Percentiles rank a stretch among this genome's conserved stretches.
Evolutionary conservation across 106 monocot species (phyloP).

Genomic region (Dendrobium huoshanense): DNA sequence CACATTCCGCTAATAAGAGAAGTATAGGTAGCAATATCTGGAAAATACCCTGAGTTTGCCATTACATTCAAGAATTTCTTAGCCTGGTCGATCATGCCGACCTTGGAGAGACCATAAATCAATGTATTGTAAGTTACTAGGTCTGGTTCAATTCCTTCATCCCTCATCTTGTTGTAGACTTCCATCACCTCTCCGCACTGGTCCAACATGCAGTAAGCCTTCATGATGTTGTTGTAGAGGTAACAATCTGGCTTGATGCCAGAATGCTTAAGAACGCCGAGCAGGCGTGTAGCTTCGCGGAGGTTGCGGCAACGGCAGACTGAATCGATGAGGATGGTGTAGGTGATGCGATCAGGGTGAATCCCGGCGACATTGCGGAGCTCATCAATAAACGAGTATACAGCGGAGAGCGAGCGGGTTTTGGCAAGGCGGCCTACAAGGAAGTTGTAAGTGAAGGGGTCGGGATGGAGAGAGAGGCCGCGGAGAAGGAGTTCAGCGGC

Average conservation of each 20-base stretch:
- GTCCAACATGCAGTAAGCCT: slow-evolving; percentile 65
- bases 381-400: slow-evolving; percentile 52
- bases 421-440: slow-evolving; percentile 61
- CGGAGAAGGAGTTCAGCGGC: slow-evolving; percentile 27
- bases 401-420: slow-evolving; percentile 33
- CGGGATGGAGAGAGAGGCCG: slow-evolving; percentile 22
- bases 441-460: slow-evolving; percentile 71
- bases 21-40: slow-evolving; percentile 75
- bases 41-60: slow-evolving; percentile 55
- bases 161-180: slow-evolving; percentile 85
- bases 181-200: slow-evolving; percentile 67
- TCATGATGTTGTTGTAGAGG: slow-evolving; percentile 88
- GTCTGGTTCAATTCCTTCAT: slow-evolving; percentile 82
- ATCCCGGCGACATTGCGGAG: slow-evolving; percentile 15
- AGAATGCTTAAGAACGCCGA: slow-evolving; percentile 37
- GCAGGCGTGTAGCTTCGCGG: slow-evolving; percentile 67
- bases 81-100: slow-evolving; percentile 70
- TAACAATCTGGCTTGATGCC: slow-evolving; percentile 88
- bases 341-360: slow-evolving; percentile 60
- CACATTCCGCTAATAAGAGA: slow-evolving; percentile 91
- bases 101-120: slow-evolving; percentile 73
- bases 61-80: slow-evolving; percentile 63
- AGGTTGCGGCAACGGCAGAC: slow-evolving; percentile 57
- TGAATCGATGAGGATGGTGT: slow-evolving; percentile 75
- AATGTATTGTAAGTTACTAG: slow-evolving; percentile 88